phyloP scores from a whole-genome alignment of 768 basidiomycete genomes.

The Rhodotorula graminis region DNA sequence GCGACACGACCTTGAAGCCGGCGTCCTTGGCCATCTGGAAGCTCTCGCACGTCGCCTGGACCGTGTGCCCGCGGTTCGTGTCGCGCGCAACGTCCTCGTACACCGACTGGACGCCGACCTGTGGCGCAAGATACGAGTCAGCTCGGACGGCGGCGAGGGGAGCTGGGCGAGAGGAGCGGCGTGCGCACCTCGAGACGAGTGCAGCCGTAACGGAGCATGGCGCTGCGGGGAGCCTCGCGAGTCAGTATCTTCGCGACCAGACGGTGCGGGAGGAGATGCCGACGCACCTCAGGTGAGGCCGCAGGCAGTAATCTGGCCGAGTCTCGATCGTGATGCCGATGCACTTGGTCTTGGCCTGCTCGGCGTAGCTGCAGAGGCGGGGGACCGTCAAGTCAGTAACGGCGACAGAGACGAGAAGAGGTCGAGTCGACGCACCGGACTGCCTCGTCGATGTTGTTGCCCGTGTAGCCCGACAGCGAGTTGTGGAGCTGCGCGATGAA shows the following conservation, averaged over 20 bases:
- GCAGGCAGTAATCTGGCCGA: constrained; percentile 92
- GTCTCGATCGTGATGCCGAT: constrained; percentile 99
- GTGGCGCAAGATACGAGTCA: not conserved
- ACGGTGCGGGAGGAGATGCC: not conserved
- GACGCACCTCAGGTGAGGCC: constrained; percentile 80
- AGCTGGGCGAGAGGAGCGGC: not conserved
- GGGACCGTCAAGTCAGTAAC: not conserved
- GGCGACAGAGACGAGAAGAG: not conserved
- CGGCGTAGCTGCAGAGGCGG: constrained; percentile 67
- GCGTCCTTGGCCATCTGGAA: constrained; percentile 98
- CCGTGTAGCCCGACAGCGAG: constrained; percentile 90
- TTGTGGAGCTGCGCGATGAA: constrained; percentile 97
- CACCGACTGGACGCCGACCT: constrained; percentile 94
- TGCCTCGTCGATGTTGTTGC: constrained; percentile 86
- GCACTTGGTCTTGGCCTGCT: constrained; percentile 94
- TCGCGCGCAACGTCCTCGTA: constrained; percentile 99
- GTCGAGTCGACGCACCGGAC: constrained; percentile 57
- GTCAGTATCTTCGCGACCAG: not conserved
- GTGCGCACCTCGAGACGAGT: constrained; percentile 69
- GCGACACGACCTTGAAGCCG: constrained; percentile 98
- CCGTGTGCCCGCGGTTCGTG: constrained; percentile 97
- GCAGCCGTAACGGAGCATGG: constrained; percentile 98
- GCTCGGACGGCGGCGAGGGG: not conserved
- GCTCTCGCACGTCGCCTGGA: constrained; percentile 90
- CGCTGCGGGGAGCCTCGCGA: constrained; percentile 52